These are phyloP conservation scores for Metschnikowia sp. DNA, from an alignment of 805 yeast genomes.

Conservation along the genomic window DNA sequence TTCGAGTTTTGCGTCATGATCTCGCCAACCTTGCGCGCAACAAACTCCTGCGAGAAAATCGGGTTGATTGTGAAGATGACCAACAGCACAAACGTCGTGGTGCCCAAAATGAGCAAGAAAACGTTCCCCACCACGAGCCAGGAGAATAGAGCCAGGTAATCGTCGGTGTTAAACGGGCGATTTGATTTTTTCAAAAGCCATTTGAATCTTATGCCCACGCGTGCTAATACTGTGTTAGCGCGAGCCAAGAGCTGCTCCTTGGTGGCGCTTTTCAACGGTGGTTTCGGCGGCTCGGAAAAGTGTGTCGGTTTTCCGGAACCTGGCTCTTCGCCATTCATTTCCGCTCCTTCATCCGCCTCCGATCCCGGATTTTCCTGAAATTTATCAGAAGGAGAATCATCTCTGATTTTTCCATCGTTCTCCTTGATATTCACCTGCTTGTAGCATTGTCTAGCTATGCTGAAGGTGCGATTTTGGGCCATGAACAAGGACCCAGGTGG, in stretches of 20 bases:
- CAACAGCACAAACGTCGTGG: slow-evolving; percentile 88
- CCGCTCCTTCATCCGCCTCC: too few species aligned
- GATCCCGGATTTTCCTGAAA: too few species aligned
- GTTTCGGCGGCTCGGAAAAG: neutral
- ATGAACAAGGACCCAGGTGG: too few species aligned
- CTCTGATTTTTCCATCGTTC: too few species aligned
- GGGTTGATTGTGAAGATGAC: slow-evolving; percentile 76
- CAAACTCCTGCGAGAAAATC: slow-evolving; percentile 82
- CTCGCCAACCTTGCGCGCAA: slow-evolving; percentile 80
- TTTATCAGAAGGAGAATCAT: too few species aligned
- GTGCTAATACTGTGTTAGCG: slow-evolving; percentile 28
- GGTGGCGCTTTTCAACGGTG: slow-evolving; percentile 9
- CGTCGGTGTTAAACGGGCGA: slow-evolving; percentile 90
- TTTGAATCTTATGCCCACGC: slow-evolving; percentile 43
- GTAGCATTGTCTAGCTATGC: too few species aligned
- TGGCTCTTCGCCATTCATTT: too few species aligned
- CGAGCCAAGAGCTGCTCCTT: slow-evolving; percentile 24
- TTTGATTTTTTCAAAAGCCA: slow-evolving; percentile 76
- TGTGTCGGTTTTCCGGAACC: too few species aligned
- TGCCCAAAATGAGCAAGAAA: slow-evolving; percentile 72
- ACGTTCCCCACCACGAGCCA: slow-evolving; percentile 91
- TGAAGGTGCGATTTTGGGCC: too few species aligned
- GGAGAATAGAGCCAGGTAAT: slow-evolving; percentile 82
- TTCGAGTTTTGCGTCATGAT: slow-evolving; percentile 80
- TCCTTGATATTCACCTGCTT: too few species aligned